Evolutionary conservation across 768 basidiomycete species (phyloP), one percentile per base, ranked within the genome.

Genomic region (Erythrobasidium yunnanense): DNA sequence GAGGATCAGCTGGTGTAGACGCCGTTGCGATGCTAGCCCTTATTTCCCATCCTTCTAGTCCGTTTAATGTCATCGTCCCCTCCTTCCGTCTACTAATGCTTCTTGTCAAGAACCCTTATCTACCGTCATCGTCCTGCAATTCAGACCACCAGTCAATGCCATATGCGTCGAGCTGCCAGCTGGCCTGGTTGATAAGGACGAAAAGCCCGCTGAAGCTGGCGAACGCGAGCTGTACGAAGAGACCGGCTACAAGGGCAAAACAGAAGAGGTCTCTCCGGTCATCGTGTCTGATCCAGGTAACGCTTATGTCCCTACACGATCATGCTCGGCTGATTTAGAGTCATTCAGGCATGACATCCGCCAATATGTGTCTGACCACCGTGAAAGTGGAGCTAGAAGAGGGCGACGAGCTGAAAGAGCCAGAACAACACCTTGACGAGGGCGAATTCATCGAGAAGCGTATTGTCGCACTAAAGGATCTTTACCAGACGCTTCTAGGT

Each of bases 201-300:
- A 97, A 79, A 83, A 85, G 0, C 80, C 88, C 0, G 87, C 87
- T 76, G 77, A 81, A 18, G 82, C 90, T 1, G 92, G 90, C 0
- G 80, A 90, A 45, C 83, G 93, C 23, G 93, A 97, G 75, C 81
- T 97, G 17, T 81, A 85, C 72, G 93, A 97, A 77, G 93, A 97
- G 76, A 95, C 92, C 1, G 92, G 92, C 5, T 93, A 83, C 77
- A 83, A 81, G 57, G 60, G 60, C 29, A 47, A 25, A 6, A 63
- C 60, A 8, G 60, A 63, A 30, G 27, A 72, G 18, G 75, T 72
- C 0, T 83, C 84, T 4, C 83, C 86, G 2, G 71, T 84, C 20
- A 73, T 86, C 25, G 85, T 86, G 32, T 78, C 76, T 66, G 88
- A 90, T 74, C 87, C 88, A 68, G 89, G 88, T 87, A 42, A 29